Evolutionary conservation across 495 filamentous ascomycete genomes (phyloP), one percentile per base, ranked within the genome.

Genomic region (Tuber magnatum): DNA sequence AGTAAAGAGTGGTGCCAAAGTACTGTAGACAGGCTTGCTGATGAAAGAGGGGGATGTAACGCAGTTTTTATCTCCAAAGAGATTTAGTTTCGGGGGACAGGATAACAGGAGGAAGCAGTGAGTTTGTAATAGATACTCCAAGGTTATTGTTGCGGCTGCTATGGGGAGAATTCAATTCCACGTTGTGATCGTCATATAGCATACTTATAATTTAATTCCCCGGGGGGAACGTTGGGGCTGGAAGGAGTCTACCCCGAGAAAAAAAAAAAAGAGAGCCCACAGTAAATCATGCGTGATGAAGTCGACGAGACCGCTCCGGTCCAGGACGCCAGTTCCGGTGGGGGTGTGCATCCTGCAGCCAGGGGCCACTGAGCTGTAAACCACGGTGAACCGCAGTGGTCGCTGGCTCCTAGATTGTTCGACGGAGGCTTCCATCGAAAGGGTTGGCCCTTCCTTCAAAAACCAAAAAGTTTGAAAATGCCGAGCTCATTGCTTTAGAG

Each of bases 271-370:
- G 51, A 61, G 56, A 65, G 28, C 16, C 56, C 56, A 65, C 56
- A 65, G 56, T 65, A 40, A 71, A 72, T 75, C 75, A 79, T 79
- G 77, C 77, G 77, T 79, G 77, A 69, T 79, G 77, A 79, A 79
- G 77, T 79, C 77, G 76, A 79, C 77, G 77, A 79, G 76, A 79
- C 77, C 77, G 78, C 72, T 79, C 72, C 71, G 75, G 75, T 42
- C 74, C 74, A 61, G 75, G 73, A 73, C 77, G 56, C 77, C 77
- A 78, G 77, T 79, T 73, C 76, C 77, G 76, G 77, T 78, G 77
- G 77, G 77, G 77, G 77, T 76, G 72, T 79, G 77, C 77, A 79
- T 78, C 76, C 74, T 79, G 77, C 77, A 79, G 77, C 77, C 78
- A 79, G 77, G 77, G 77, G 77, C 73, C 78, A 78, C 77, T 79